Base-by-base conservation (phyloP, 768 basidiomycete species). In the Mycena epipterygia region DNA sequence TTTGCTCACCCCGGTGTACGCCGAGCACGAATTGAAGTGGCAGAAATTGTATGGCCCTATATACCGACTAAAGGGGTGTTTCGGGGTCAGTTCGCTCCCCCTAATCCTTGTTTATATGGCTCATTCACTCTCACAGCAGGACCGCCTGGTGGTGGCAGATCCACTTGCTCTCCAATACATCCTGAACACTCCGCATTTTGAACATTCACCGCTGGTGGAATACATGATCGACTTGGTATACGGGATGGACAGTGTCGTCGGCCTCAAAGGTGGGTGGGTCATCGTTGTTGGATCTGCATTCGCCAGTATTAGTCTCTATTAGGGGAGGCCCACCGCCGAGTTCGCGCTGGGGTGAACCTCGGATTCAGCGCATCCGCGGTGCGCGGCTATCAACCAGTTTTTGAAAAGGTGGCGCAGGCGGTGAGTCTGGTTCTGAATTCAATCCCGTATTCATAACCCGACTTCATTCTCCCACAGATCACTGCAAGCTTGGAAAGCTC, bases 11-110 rank as follows among this genome's bases (percentile, higher is more conserved):
- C n/a, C 29, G 8, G 23, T 21, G 7, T 67, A 67, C 29, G 66
- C 57, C 23, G 58, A 51, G 4, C 23, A 67, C 32, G 66, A 67
- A 60, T 67, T 67, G 33, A 13, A n/a, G 11, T 67, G 57, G 66
- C 58, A 23, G 49, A 60, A 53, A 17, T 5, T 21, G 16, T 67
- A 39, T n/a, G 66, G 66, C 3, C 11, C 57, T 3, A 27, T 60
- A 13, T 67, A 67, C 21, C 35, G 35, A 0, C 2, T 67, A 5
- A 59, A 60, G 37, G 57, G 66, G 2, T 60, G 57, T 53, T 60
- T 67, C 25, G 66, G 66, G 13, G 65, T 67, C 2, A 23, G 65
- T 51, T 25, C 4, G 9, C 39, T n/a, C 17, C 23, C 27, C 11
- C 16, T 46, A n/a, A 21, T 12, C 19, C 33, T 37, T n/a, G 19